Base-by-base conservation (phyloP, 148 eudicot genomes). In the Arbutus unedo region DNA sequence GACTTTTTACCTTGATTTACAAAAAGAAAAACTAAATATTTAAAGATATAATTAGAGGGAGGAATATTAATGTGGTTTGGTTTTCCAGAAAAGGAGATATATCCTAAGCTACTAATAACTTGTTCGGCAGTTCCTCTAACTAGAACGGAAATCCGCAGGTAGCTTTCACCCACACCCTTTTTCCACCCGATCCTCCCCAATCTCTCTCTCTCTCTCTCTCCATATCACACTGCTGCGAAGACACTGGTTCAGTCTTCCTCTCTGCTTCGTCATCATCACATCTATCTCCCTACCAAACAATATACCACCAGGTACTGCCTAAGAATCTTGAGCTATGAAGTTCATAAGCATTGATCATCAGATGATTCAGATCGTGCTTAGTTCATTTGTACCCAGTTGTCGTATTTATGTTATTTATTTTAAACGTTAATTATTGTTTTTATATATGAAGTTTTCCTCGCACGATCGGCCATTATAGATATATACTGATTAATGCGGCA, bases 301-400 rank as follows among this genome's bases (percentile, higher is more conserved):
- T 72, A 64, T 13, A 44, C 25, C 77, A 71, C 54, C 51, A 53
- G 83, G 83, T 81, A 71, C 76, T 51, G 74, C 23, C 8, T 64
- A 31, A 67, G 38, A 68, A 44, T 47, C 5, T 49, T 21, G n/a
- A 67, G 43, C 43, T 66, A 31, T 67, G 4, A 31, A n/a, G 70
- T 59, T 43, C 23, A 13, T 16, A 10, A 50, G 4, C 62, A 8
- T 15, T 23, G 57, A 79, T 79, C 38, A 48, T 67, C 59, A 31
- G 47, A 66, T 23, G 59, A 50, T 66, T 67, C 59, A 50, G 59
- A 80, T 48, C 75, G 8, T 66, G 73, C 44, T 64, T 25, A 23
- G 57, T 50, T 25, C 14, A 80, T 49, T 80, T n/a, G 41, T 79
- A 68, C 64, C 43, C 48, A 49, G 48, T 68, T 68, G 5, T 49